Percentiles rank a stretch among this genome's conserved stretches.
These are phyloP conservation scores for Curvularia sp. DNA, from an alignment of 2,329 filamentous ascomycete species.

Conservation along the genomic window DNA sequence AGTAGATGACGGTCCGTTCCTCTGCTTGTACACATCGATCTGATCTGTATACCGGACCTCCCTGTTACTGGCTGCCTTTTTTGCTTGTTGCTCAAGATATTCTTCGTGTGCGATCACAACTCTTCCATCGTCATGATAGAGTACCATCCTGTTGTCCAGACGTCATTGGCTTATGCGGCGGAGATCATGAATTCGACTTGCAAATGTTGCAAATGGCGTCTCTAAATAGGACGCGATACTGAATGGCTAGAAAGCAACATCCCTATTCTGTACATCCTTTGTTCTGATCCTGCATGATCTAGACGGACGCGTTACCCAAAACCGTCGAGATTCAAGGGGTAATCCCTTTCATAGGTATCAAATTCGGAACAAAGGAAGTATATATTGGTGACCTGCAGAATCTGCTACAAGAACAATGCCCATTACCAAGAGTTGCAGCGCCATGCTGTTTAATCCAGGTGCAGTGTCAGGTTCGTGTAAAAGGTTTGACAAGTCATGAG, in stretches of 20 bases:
- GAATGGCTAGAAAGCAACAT: not conserved
- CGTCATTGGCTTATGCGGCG: not conserved
- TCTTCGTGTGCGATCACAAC: conserved; percentile 22
- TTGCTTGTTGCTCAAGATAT: conserved; percentile 20
- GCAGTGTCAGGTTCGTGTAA: not conserved
- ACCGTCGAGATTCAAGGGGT: not conserved
- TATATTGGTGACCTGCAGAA: not conserved
- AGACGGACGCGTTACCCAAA: not conserved
- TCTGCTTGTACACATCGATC: conserved; percentile 7
- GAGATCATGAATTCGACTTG: not conserved
- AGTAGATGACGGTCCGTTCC: not conserved
- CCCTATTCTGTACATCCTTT: not conserved
- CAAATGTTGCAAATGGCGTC: not conserved
- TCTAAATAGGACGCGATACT: too few relatives aligned
- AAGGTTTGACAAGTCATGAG: not conserved
- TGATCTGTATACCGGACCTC: conserved; percentile 10
- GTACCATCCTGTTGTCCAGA: conserved; percentile 15
- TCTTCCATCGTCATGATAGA: conserved; percentile 18
- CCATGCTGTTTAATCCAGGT: not conserved
- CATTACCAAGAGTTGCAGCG: not conserved
- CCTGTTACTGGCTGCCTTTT: not conserved
- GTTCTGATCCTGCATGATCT: not conserved
- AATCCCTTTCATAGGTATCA: not conserved
- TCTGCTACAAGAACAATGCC: not conserved
- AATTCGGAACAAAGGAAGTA: conserved; percentile 3